Conservation (phyloP, 371 early-diverging fungal genomes). For the Mortierella sp. region DNA sequence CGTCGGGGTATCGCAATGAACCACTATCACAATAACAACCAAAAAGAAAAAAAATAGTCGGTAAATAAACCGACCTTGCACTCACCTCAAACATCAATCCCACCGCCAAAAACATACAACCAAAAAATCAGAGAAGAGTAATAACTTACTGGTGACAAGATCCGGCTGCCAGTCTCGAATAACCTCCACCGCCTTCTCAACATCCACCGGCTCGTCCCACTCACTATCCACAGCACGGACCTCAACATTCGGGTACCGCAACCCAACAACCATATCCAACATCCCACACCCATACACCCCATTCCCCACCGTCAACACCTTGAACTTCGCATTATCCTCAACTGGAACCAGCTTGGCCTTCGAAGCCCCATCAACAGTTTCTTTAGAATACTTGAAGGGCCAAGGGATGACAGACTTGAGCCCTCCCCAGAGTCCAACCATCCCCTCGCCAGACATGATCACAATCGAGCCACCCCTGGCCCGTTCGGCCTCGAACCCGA, state of each 20-base stretch:
- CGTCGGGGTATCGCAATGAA: constrained; percentile 55
- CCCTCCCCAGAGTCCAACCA: constrained; percentile 54
- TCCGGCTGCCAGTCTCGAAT: constrained; percentile 50
- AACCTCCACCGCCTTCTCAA: constrained; percentile 13
- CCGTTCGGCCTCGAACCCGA: constrained; percentile 22
- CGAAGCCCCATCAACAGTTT: not conserved
- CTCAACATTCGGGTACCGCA: constrained; percentile 53
- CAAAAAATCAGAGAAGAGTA: not conserved
- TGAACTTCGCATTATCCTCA: constrained; percentile 12
- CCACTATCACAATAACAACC: constrained; percentile 27
- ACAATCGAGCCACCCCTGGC: constrained; percentile 31
- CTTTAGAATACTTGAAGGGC: constrained; percentile 27
- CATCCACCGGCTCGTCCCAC: constrained; percentile 38
- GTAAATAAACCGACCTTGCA: not conserved
- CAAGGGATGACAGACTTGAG: constrained; percentile 52
- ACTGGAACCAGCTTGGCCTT: not conserved
- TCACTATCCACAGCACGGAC: constrained; percentile 24
- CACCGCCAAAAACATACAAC: not conserved
- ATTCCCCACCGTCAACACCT: constrained; percentile 42
- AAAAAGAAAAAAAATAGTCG: not conserved
- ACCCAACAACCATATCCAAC: constrained; percentile 47
- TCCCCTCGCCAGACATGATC: constrained; percentile 53
- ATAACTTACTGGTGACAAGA: constrained; percentile 47
- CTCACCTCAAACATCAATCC: too few species aligned
- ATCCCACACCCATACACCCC: constrained; percentile 52